Evolutionary conservation across 208 protist genomes (phyloP).

Genomic region (Wallacemonas sp.): DNA sequence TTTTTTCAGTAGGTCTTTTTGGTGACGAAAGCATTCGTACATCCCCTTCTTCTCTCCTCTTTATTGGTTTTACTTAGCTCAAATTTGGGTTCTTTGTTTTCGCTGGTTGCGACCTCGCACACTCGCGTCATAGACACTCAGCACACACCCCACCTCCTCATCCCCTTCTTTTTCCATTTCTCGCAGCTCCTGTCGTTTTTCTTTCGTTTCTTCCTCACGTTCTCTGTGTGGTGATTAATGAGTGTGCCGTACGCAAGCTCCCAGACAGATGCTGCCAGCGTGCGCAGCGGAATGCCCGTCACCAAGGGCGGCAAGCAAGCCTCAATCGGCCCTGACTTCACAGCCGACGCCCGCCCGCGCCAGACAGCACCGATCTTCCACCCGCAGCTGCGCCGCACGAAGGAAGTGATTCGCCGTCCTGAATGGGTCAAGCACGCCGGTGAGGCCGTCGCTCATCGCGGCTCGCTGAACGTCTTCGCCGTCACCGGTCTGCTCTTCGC

Average conservation of each 20-base stretch:
- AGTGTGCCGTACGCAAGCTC: constrained; percentile 12
- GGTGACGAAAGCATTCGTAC: too few species aligned
- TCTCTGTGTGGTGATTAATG: constrained; percentile 9
- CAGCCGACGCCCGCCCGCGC: constrained; percentile 9
- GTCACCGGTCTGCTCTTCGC: constrained; percentile 82
- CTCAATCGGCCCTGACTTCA: not conserved
- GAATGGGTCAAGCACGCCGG: constrained; percentile 73
- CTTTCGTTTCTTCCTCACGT: too few species aligned
- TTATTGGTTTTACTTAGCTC: too few species aligned
- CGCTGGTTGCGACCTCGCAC: too few species aligned
- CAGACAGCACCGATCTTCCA: constrained; percentile 61
- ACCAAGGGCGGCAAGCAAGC: not conserved
- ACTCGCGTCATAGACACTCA: too few species aligned
- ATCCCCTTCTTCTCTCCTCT: too few species aligned
- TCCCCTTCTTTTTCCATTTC: constrained; percentile 2
- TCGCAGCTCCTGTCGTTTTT: not conserved
- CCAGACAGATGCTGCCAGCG: not conserved
- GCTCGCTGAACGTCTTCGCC: constrained; percentile 57
- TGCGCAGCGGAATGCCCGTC: not conserved
- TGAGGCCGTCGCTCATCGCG: constrained; percentile 73
- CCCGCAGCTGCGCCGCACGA: constrained; percentile 68
- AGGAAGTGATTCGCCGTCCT: constrained; percentile 72
- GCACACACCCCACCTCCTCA: not conserved
- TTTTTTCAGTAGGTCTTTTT: too few species aligned
- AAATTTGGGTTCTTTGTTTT: too few species aligned